Base-by-base conservation (phyloP, 805 yeast genomes). In the Sporopachydermia quercuum region DNA sequence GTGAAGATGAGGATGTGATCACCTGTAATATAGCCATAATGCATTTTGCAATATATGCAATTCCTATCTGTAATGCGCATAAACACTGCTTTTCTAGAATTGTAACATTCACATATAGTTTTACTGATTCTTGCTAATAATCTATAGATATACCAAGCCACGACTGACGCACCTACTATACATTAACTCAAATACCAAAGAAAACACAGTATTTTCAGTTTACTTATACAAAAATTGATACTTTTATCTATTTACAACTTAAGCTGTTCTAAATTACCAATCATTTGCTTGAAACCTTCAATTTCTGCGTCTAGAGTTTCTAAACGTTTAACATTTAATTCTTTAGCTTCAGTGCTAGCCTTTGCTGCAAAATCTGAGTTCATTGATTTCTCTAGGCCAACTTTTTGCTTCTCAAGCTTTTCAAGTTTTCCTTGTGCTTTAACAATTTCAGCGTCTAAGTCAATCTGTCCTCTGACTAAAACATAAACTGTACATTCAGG, bases 401-500 rank as follows among this genome's bases (percentile, higher is more conserved):
- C 69, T 53, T 73, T 70, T 46, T 73, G 62, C 50, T 73, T 77
- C 49, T 63, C 59, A 36, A 78, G 72, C 59, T 78, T 80, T 44
- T 60, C 70, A 52, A 87, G 68, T 66, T 82, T 89, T 70, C 74
- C 75, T 52, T 66, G 60, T 33, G 86, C 91, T 70, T 89, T 91
- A 49, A 66, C 55, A 52, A 91, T 82, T 65, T 91, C 97, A 41
- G 80, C 80, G 52, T 86, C 96, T 49, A 87, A 72, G 59, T 89
- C 96, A 49, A 91, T 77, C 56, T 81, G 87, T 40, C 97, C 98
- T 69, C 85, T 87, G 42, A 89, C 96, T 57, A 91, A 69, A 19
- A 89, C 74, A 53, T 85, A 95, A 15, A 87, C 97, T 44, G 76
- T 78, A 57, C 84, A 76, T 41, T 74, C 80, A 38, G 94, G 79